These are phyloP conservation scores for Astragalus membranaceus DNA, from an alignment of 306 rosid species.

Conservation along the genomic window DNA sequence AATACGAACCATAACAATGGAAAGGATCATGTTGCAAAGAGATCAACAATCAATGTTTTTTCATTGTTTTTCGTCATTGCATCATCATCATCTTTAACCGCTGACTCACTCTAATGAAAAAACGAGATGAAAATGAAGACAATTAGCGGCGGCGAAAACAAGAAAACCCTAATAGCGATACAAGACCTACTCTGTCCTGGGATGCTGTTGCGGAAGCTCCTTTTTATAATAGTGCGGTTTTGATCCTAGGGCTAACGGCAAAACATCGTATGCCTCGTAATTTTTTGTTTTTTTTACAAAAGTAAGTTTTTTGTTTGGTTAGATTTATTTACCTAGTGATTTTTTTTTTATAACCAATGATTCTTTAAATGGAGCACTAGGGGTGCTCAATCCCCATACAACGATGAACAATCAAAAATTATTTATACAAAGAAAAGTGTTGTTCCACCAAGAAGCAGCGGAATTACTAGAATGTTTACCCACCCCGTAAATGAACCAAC, in stretches of 20 bases:
- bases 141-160: neutral
- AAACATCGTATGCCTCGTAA: too few relatives aligned
- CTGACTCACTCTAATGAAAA: neutral
- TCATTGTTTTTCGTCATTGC: conserved; percentile 50
- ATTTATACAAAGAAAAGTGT: too few relatives aligned
- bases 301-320: too few relatives aligned
- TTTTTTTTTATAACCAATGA: too few relatives aligned
- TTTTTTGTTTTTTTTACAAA: too few relatives aligned
- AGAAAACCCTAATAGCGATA: neutral
- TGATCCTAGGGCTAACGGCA: neutral
- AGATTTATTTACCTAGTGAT: too few relatives aligned
- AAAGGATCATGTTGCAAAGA: conserved; percentile 51
- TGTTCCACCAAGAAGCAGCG: too few relatives aligned
- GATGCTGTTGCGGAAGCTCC: neutral
- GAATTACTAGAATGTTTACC: too few relatives aligned
- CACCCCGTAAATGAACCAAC: too few relatives aligned
- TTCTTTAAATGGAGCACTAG: too few relatives aligned
- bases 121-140: neutral
- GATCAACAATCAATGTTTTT: conserved; percentile 45
- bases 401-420: too few relatives aligned
- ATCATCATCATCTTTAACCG: neutral
- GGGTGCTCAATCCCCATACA: too few relatives aligned
- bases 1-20: conserved; percentile 76
- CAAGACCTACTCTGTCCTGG: neutral
- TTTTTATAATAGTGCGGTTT: neutral